These are phyloP conservation scores for Colletotrichum kahawae DNA, from an alignment of 2,329 filamentous ascomycete genomes.

Conservation along the genomic window DNA sequence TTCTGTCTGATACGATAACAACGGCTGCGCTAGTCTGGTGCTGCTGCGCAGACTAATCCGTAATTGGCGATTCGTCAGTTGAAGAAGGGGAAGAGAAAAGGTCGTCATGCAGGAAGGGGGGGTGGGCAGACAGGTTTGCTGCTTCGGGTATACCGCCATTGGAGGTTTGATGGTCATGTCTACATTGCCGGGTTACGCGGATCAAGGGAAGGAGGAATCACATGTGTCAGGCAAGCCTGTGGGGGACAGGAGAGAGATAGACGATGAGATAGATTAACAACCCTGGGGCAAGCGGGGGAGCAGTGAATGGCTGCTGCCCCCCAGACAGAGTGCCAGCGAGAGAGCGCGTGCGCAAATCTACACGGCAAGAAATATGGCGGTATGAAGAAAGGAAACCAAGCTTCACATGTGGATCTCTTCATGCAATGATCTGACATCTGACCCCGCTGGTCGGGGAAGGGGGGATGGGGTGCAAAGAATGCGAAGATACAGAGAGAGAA, in stretches of 20 bases:
- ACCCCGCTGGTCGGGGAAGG: constrained; percentile 1
- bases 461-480: background rate
- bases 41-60: background rate
- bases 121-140: background rate
- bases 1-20: background rate
- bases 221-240: background rate
- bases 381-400: background rate
- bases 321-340: background rate
- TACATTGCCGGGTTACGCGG: background rate
- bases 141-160: background rate
- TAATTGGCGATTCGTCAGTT: background rate
- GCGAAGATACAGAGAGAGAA: background rate
- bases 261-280: background rate
- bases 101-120: background rate
- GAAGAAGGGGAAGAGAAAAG: background rate
- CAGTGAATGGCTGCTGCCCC: background rate
- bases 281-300: background rate
- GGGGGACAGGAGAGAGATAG: background rate
- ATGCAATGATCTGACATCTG: constrained; percentile 19
- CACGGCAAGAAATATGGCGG: background rate
- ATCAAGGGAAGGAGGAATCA: background rate
- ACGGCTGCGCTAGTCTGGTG: background rate
- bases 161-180: background rate
- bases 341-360: background rate
- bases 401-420: constrained; percentile 12